phyloP scores from a whole-genome alignment of 1,284 basidiomycete species.

The Trichosporon ovoides region DNA sequence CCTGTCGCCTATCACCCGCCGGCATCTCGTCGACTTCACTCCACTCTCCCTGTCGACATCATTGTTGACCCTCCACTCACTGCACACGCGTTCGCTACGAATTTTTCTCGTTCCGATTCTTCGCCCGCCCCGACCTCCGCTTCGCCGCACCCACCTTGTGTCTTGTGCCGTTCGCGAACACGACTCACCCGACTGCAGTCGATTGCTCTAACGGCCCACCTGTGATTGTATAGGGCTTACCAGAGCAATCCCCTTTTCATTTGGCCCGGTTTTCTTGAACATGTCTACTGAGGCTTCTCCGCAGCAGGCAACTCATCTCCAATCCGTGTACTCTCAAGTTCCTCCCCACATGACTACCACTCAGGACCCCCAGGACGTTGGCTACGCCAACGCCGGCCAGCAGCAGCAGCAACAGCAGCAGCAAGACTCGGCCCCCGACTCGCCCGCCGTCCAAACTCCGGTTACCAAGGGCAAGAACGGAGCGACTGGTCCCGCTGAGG shows the following conservation, averaged over 20 bases:
- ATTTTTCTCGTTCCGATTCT: too few relatives aligned
- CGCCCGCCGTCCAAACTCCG: constrained; percentile 14
- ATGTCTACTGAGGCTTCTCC: constrained; percentile 18
- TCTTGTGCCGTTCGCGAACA: background rate
- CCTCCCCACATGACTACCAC: constrained; percentile 7
- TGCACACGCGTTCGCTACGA: background rate
- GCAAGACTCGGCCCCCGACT: constrained; percentile 11
- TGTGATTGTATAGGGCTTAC: constrained; percentile 3
- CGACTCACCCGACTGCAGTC: background rate
- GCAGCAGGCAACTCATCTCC: constrained; percentile 11
- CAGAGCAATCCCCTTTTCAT: constrained; percentile 1
- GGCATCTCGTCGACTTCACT: background rate
- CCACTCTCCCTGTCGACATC: background rate
- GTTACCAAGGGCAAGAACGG: constrained; percentile 43
- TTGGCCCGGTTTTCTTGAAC: constrained; percentile 8
- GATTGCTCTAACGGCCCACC: constrained; percentile 1
- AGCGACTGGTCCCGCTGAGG: constrained; percentile 44
- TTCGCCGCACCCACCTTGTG: background rate
- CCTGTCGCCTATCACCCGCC: background rate
- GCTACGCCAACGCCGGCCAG: constrained; percentile 11
- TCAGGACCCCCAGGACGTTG: constrained; percentile 12
- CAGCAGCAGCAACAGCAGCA: constrained; percentile 14
- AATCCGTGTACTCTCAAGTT: constrained; percentile 10
- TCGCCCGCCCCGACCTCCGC: background rate
- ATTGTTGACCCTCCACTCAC: background rate